Base-by-base conservation (phyloP, 768 basidiomycete genomes). In the Amanita jacksonii region DNA sequence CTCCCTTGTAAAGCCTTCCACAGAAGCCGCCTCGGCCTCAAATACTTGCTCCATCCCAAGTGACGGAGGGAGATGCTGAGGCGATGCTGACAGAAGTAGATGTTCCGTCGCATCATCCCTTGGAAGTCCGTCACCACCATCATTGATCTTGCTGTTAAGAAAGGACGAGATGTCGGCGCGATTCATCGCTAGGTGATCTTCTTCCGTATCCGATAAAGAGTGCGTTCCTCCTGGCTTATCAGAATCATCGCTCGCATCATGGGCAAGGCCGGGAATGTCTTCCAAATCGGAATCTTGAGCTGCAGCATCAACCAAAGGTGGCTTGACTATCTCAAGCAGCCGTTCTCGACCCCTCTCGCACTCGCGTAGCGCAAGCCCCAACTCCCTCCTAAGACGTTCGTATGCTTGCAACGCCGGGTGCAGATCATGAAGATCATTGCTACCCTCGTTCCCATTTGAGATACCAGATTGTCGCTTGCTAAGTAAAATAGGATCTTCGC, bases 11-110 rank as follows among this genome's bases (percentile, higher is more conserved):
- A 73, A 81, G 25, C 54, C 52, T 12, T 41, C 57, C 7, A 57
- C 68, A 32, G 60, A 51, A 3, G 62, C 68, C 3, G 74, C 63
- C 4, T 85, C 83, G 1, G 75, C 77, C 55, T 89, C 87, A 51
- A 79, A 91, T n/a, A 91, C 85, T 55, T 87, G 85, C 54, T 90
- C 87, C 39, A 77, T 72, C 10, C 85, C 86, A 45, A 45, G 25
- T 0, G 69, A 74, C 5, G 74, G 70, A 1, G 81, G 81, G 2
- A 85, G 62, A 51, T 79, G 73, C 30, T 69, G 57, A 3, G 74
- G 59, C 3, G 75, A 72, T 5, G 76, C 58, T 3, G 69, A 60
- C 8, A 73, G 53, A 18, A 84, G 58, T 5, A 84, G 61, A 57
- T 79, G 80, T 9, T 67, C 51, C 12, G 70, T 73, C 4, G 66